Conservation (phyloP, 352 stramenopile genomes). For the Phytophthora sp. region DNA sequence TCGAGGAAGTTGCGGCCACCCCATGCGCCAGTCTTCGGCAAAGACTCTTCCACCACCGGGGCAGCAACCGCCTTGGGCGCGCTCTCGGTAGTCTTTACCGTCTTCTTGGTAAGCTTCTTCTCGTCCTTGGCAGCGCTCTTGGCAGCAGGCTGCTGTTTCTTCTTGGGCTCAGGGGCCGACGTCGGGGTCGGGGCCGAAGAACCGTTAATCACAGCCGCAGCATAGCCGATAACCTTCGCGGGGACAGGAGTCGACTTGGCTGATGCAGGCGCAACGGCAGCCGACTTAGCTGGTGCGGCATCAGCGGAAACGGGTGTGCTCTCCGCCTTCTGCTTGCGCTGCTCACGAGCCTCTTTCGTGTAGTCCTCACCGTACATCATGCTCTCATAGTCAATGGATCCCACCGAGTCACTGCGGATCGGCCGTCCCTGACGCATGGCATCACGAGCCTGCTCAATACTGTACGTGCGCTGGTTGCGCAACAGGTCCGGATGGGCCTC, state of each 20-base stretch:
- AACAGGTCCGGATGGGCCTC: slow-evolving; percentile 88
- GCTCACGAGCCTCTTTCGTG: slow-evolving; percentile 84
- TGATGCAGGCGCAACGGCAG: slow-evolving; percentile 23
- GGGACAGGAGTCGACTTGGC: slow-evolving; percentile 21
- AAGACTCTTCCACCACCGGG: slow-evolving; percentile 44
- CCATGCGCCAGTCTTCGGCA: slow-evolving; percentile 78
- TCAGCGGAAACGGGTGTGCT: slow-evolving; percentile 16
- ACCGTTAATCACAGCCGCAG: slow-evolving; percentile 80
- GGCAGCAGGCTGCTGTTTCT: slow-evolving; percentile 54
- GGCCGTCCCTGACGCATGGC: slow-evolving; percentile 89
- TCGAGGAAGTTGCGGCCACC: slow-evolving; percentile 84
- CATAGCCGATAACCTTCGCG: slow-evolving; percentile 71
- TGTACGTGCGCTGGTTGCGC: slow-evolving; percentile 92
- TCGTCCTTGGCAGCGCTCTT: slow-evolving; percentile 46
- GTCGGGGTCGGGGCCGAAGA: slow-evolving; percentile 50
- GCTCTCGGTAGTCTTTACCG: slow-evolving; percentile 39
- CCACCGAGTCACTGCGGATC: slow-evolving; percentile 88
- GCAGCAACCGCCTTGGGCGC: slow-evolving; percentile 27
- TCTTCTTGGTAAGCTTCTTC: slow-evolving; percentile 56
- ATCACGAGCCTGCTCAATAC: slow-evolving; percentile 92
- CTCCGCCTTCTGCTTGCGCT: slow-evolving; percentile 54
- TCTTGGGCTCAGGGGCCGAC: slow-evolving; percentile 53
- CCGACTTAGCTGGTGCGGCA: slow-evolving; percentile 10
- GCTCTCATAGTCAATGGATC: slow-evolving; percentile 89
- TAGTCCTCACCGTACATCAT: slow-evolving; percentile 93